phyloP scores from a whole-genome alignment of 2,329 filamentous ascomycete species.

The Arthrocladium fulminans region DNA sequence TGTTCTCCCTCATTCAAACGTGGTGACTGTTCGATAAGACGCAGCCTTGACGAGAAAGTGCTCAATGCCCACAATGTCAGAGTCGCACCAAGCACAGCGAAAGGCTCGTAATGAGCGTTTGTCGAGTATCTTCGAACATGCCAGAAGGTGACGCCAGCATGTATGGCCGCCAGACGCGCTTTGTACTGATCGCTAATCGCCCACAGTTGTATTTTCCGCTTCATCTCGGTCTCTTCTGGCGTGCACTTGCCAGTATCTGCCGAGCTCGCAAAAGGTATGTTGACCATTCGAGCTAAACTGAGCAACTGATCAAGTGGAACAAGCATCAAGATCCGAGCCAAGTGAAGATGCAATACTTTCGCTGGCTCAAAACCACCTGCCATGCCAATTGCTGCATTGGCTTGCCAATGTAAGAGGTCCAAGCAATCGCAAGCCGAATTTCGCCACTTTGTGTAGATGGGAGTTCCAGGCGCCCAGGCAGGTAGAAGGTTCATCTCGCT shows the following conservation, averaged over 20 bases:
- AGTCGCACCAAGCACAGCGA: slow-evolving; percentile 37
- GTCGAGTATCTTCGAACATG: slow-evolving; percentile 43
- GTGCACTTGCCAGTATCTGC: slow-evolving; percentile 24
- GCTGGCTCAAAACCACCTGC: slow-evolving; percentile 45
- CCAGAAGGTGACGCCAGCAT: slow-evolving; percentile 45
- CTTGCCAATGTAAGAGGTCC: slow-evolving; percentile 52
- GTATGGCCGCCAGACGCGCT: slow-evolving; percentile 46
- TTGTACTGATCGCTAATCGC: slow-evolving; percentile 45
- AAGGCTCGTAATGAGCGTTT: slow-evolving; percentile 41
- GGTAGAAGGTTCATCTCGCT: slow-evolving; percentile 28
- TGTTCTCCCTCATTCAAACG: slow-evolving; percentile 28
- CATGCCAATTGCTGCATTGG: slow-evolving; percentile 43
- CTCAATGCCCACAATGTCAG: slow-evolving; percentile 42
- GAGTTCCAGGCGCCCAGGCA: slow-evolving; percentile 39
- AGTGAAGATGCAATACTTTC: slow-evolving; percentile 47
- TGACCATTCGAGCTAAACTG: slow-evolving; percentile 32
- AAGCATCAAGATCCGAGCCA: slow-evolving; percentile 45
- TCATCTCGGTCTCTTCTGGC: slow-evolving; percentile 23
- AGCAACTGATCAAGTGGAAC: slow-evolving; percentile 40
- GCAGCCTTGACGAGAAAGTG: slow-evolving; percentile 21
- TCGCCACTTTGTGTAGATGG: slow-evolving; percentile 38
- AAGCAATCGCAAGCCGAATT: slow-evolving; percentile 37
- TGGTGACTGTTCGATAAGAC: not conserved
- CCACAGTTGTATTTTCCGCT: slow-evolving; percentile 39
- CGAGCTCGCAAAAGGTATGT: slow-evolving; percentile 22